Percentiles rank a stretch among this genome's conserved stretches.
Evolutionary conservation across 1,284 basidiomycete genomes (phyloP).

Genomic region (Ganoderma meredithae): DNA sequence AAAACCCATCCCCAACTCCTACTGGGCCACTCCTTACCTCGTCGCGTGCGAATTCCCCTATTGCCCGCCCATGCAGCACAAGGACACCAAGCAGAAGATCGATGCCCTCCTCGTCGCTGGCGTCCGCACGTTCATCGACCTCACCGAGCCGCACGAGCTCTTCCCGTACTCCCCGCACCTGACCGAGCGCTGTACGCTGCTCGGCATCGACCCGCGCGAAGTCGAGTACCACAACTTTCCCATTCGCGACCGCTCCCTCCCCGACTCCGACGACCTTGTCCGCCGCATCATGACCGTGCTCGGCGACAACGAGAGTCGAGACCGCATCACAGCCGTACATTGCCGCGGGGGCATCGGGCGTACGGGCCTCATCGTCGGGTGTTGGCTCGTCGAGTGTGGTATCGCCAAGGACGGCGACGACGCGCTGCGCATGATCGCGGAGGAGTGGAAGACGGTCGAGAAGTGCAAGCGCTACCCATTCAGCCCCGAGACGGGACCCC

Average conservation of each 20-base stretch:
- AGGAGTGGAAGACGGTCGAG: constrained; percentile 76
- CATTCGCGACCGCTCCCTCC: constrained; percentile 72
- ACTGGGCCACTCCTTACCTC: constrained; percentile 77
- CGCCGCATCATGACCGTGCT: constrained; percentile 63
- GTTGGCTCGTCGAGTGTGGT: constrained; percentile 77
- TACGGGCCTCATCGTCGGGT: constrained; percentile 78
- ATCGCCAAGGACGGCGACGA: constrained; percentile 65
- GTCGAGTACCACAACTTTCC: constrained; percentile 80
- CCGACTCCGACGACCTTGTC: constrained; percentile 62
- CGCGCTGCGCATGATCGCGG: constrained; percentile 66
- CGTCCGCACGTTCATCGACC: constrained; percentile 80
- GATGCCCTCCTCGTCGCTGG: constrained; percentile 73
- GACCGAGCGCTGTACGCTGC: constrained; percentile 54
- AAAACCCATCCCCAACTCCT: constrained; percentile 79
- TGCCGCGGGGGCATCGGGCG: constrained; percentile 80
- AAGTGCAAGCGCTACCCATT: constrained; percentile 76
- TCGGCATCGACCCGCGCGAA: constrained; percentile 57
- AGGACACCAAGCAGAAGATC: constrained; percentile 62
- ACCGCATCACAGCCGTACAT: constrained; percentile 70
- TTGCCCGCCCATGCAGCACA: constrained; percentile 52
- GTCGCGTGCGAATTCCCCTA: constrained; percentile 84
- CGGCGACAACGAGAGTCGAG: constrained; percentile 60
- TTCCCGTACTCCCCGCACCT: constrained; percentile 68
- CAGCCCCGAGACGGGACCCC: constrained; percentile 80
- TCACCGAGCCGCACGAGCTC: constrained; percentile 77